A percentile compares a stretch with the other conserved stretches of the same genome.
These are phyloP conservation scores for Rhodotorula sp. DNA, from an alignment of 1,284 basidiomycete genomes.

Conservation along the genomic window DNA sequence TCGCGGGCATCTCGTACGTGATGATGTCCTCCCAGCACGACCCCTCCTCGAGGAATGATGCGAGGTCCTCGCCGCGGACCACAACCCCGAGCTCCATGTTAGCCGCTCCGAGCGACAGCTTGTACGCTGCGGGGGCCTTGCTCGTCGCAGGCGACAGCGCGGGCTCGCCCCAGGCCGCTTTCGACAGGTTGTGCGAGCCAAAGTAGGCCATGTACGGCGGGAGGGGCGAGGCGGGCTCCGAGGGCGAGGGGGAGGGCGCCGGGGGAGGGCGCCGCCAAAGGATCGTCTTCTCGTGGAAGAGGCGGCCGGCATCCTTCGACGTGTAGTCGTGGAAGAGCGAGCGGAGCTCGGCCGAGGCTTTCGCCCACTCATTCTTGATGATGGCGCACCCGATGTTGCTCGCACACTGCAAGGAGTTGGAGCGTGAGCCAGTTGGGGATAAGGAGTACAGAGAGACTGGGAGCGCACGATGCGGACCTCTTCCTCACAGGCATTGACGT, in stretches of 20 bases:
- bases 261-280: conserved; percentile 1
- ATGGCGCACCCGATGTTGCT: conserved; percentile 28
- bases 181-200: conserved; percentile 36
- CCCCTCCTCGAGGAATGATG: conserved; percentile 24
- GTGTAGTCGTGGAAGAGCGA: conserved; percentile 30
- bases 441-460: too few relatives aligned
- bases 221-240: not conserved
- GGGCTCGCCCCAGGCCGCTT: conserved; percentile 29
- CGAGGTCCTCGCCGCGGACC: conserved; percentile 19
- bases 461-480: conserved; percentile 10
- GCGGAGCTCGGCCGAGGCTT: not conserved
- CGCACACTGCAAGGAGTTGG: not conserved
- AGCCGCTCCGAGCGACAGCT: not conserved
- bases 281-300: conserved; percentile 35
- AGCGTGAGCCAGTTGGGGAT: not conserved
- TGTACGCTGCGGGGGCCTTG: not conserved
- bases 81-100: conserved; percentile 39
- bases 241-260: not conserved
- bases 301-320: conserved; percentile 25
- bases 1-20: conserved; percentile 28
- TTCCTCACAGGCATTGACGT: conserved; percentile 21
- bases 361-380: not conserved
- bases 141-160: not conserved
- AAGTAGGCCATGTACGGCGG: conserved; percentile 10
- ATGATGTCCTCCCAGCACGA: conserved; percentile 33